Evolutionary conservation across 2,329 filamentous ascomycete species (phyloP).

Genomic region (Phoma sp.): DNA sequence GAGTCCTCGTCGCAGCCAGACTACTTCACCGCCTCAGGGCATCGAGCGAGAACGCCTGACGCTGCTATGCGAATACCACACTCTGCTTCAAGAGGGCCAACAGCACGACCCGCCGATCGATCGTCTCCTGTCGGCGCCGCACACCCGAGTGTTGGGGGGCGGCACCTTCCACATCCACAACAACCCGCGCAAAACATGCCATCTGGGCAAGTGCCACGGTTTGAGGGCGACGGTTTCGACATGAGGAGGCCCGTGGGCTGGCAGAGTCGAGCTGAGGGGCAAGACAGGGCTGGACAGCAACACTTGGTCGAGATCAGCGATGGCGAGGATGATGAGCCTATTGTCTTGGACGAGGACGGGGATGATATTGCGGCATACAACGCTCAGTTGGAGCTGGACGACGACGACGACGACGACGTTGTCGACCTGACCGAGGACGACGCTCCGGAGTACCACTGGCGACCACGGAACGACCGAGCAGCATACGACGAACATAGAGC

Average conservation of each 20-base stretch:
- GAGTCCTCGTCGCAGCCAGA: constrained; percentile 7
- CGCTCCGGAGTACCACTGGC: not conserved
- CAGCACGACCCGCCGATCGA: constrained; percentile 5
- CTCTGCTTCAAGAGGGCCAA: not conserved
- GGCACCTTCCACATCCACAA: constrained; percentile 27
- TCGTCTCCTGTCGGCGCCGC: constrained; percentile 10
- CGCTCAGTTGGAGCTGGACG: constrained; percentile 20
- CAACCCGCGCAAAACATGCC: constrained; percentile 34
- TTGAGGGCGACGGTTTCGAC: constrained; percentile 62
- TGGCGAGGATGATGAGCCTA: constrained; percentile 13
- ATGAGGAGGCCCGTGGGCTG: constrained; percentile 58
- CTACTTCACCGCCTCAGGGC: constrained; percentile 1
- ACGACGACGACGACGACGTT: constrained; percentile 22
- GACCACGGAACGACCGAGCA: not conserved
- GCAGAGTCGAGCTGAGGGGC: constrained; percentile 15
- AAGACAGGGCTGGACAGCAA: not conserved
- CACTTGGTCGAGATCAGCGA: constrained; percentile 12
- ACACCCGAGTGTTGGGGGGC: constrained; percentile 22
- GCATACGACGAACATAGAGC: not conserved
- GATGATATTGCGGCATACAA: constrained; percentile 10
- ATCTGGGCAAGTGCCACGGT: constrained; percentile 33
- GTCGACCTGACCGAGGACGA: constrained; percentile 45
- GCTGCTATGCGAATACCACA: constrained; percentile 2
- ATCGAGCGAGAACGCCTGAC: constrained; percentile 15
- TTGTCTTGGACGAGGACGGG: constrained; percentile 2